These are phyloP conservation scores for Cyberlindnera samutprakarnensis DNA, from an alignment of 805 yeast genomes.

Conservation along the genomic window DNA sequence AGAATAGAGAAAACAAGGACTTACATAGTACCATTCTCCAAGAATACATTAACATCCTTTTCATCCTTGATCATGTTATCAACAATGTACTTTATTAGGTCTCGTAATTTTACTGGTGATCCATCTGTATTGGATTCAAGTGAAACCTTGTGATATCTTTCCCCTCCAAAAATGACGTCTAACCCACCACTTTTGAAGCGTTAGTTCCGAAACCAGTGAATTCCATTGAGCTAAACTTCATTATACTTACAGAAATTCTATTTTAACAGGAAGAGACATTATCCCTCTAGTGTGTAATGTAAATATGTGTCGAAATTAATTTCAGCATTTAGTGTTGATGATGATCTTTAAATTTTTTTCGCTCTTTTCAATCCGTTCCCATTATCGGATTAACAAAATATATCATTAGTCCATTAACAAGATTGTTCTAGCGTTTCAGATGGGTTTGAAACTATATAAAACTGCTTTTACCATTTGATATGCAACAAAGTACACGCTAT, in stretches of 20 bases:
- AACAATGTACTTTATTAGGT: constrained; percentile 50
- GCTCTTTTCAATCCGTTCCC: too few species aligned
- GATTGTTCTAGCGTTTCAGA: too few species aligned
- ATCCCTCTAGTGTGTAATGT: too few species aligned
- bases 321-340: too few species aligned
- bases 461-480: too few species aligned
- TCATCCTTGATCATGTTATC: constrained; percentile 48
- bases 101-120: constrained; percentile 29
- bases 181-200: constrained; percentile 83
- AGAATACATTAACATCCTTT: constrained; percentile 63
- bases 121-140: constrained; percentile 36
- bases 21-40: constrained; percentile 57
- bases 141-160: constrained; percentile 43
- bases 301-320: too few species aligned
- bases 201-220: too few species aligned
- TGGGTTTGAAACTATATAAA: too few species aligned
- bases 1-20: background rate
- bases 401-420: too few species aligned
- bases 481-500: too few species aligned
- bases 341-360: too few species aligned
- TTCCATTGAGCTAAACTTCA: background rate
- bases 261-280: constrained; percentile 4
- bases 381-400: too few species aligned
- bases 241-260: constrained; percentile 12
- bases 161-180: constrained; percentile 64